Conservation (phyloP, 2,329 filamentous ascomycete genomes). For the Ceratocystis lukuohia region DNA sequence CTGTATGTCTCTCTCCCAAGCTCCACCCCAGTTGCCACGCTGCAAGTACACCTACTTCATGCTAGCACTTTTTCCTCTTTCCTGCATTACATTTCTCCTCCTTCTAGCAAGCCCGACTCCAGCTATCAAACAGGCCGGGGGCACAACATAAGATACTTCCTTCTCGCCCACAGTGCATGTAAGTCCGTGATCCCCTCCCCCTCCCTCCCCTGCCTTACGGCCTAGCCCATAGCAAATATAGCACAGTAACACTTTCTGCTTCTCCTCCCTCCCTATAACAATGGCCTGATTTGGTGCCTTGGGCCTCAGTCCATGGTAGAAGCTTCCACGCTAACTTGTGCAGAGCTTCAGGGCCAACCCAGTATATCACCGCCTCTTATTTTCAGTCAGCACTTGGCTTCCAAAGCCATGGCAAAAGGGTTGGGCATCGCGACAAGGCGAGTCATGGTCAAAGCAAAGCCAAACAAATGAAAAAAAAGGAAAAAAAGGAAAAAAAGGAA, state of each 20-base stretch:
- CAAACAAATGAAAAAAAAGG: too few species aligned
- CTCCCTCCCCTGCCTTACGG: background rate
- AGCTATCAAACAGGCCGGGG: background rate
- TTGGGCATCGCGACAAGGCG: too few species aligned
- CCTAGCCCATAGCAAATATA: background rate
- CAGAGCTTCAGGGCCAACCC: background rate
- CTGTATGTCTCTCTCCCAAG: background rate
- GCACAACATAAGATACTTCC: too few species aligned
- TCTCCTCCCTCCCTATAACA: background rate
- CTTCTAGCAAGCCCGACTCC: background rate
- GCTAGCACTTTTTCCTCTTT: constrained; percentile 3
- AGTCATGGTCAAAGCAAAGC: too few species aligned
- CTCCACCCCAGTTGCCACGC: background rate
- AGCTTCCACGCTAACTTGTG: background rate
- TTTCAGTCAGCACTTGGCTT: background rate
- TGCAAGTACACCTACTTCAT: background rate
- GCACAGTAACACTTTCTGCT: background rate
- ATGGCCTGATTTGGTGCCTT: background rate
- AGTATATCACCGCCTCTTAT: constrained; percentile 11
- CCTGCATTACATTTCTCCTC: background rate
- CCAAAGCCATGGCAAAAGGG: too few species aligned
- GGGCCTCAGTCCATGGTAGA: constrained; percentile 3
- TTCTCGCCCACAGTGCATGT: too few species aligned
- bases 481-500: background rate
- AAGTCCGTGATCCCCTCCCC: background rate